A percentile compares a stretch with the other conserved stretches of the same genome.
Conservation (phyloP, 345 rosid species). For the Salix udensis region DNA sequence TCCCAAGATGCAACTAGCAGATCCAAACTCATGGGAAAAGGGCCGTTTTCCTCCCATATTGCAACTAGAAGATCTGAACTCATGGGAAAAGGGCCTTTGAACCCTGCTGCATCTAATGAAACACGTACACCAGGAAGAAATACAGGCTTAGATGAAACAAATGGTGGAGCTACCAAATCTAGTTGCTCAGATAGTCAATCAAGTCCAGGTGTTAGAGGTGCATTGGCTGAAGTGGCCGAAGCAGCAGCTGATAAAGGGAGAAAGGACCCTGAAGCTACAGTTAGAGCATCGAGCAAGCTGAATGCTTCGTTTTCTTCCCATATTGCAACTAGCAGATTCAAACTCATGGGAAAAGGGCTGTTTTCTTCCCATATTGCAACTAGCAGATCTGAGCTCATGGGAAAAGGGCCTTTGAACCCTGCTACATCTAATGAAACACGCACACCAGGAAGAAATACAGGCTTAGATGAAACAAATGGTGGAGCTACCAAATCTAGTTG, state of each 20-base stretch:
- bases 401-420: slow-evolving; percentile 12
- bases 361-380: slow-evolving; percentile 19
- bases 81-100: slow-evolving; percentile 7
- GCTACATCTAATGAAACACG: background rate
- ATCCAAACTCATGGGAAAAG: background rate
- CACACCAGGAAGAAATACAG: slow-evolving; percentile 6
- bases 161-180: slow-evolving; percentile 14
- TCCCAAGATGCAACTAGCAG: slow-evolving; percentile 15
- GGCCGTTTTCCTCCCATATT: slow-evolving; percentile 15
- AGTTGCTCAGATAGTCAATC: slow-evolving; percentile 32
- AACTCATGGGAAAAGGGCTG: background rate
- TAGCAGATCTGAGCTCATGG: slow-evolving; percentile 1
- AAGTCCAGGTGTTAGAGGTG: slow-evolving; percentile 17
- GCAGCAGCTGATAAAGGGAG: slow-evolving; percentile 5
- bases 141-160: slow-evolving; percentile 3
- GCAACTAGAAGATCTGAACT: slow-evolving; percentile 15
- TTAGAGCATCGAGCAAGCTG: background rate
- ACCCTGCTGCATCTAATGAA: background rate
- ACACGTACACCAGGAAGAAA: slow-evolving; percentile 4
- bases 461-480: background rate
- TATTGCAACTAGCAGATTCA: slow-evolving; percentile 13
- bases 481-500: slow-evolving; percentile 18
- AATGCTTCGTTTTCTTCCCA: slow-evolving; percentile 14
- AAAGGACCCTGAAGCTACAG: slow-evolving; percentile 10
- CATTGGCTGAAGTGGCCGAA: slow-evolving; percentile 18